Evolutionary conservation across 257 asterid genomes (phyloP).

Genomic region (Plantago elongata): DNA sequence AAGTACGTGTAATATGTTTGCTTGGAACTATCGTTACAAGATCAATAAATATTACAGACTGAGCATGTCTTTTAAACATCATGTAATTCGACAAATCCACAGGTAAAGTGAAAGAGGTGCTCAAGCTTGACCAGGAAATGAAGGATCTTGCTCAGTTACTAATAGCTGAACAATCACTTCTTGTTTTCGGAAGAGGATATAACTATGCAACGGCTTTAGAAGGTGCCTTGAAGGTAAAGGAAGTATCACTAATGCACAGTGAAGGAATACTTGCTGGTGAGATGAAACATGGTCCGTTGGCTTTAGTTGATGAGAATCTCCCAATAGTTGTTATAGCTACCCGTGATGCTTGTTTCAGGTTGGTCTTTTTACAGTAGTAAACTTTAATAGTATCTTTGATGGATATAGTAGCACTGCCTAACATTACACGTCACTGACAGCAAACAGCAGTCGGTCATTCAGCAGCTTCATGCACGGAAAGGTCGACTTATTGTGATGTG

Average conservation of each 20-base stretch:
- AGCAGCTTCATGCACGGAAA: constrained; percentile 97
- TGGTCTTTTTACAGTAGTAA: constrained; percentile 9
- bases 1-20: constrained; percentile 38
- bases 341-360: constrained; percentile 96
- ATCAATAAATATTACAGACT: too few species aligned
- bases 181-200: constrained; percentile 95
- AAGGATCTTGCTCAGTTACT: constrained; percentile 73
- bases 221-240: constrained; percentile 98
- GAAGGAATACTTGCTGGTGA: constrained; percentile 99
- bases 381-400: background rate
- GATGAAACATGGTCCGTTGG: constrained; percentile 98
- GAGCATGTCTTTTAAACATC: constrained; percentile 8
- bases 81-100: constrained; percentile 21
- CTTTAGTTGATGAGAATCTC: constrained; percentile 90
- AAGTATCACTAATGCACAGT: constrained; percentile 98
- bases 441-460: constrained; percentile 95
- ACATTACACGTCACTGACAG: constrained; percentile 37
- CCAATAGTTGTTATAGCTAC: constrained; percentile 92
- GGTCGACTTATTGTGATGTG: constrained; percentile 96
- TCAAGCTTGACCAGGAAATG: constrained; percentile 90
- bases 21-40: background rate
- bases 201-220: constrained; percentile 92
- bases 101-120: constrained; percentile 87
- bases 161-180: constrained; percentile 88
- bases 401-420: constrained; percentile 9